These are phyloP conservation scores for Fomitopsis palustris DNA, from an alignment of 1,284 basidiomycete genomes.

Conservation along the genomic window DNA sequence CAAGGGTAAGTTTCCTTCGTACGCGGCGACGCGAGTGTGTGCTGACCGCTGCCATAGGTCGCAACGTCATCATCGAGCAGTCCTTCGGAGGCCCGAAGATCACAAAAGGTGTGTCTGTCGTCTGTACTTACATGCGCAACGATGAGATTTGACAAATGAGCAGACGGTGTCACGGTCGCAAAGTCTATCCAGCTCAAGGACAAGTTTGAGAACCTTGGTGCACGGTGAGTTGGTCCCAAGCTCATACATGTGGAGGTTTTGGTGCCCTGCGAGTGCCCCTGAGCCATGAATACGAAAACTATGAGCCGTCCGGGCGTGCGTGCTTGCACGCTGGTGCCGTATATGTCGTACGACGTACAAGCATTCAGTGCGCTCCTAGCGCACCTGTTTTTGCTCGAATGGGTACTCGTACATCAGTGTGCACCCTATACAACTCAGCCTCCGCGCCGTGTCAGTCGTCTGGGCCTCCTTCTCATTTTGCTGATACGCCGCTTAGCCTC, in stretches of 20 bases:
- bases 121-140: background rate
- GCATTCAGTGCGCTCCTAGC: too few species aligned
- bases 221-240: constrained; percentile 58
- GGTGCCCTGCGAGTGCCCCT: too few species aligned
- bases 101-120: constrained; percentile 70
- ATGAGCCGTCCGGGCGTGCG: too few species aligned
- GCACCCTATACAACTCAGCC: too few species aligned
- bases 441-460: too few species aligned
- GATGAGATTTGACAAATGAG: background rate
- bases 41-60: constrained; percentile 47
- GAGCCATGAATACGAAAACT: too few species aligned
- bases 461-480: background rate
- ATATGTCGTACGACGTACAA: too few species aligned
- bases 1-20: constrained; percentile 60
- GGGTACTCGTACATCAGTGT: too few species aligned
- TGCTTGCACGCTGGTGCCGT: too few species aligned
- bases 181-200: constrained; percentile 94
- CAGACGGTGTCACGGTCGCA: constrained; percentile 97
- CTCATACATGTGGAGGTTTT: too few species aligned
- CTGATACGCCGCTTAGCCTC: constrained; percentile 48
- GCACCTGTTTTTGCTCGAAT: too few species aligned
- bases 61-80: constrained; percentile 99
- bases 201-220: constrained; percentile 99
- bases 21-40: background rate
- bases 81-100: constrained; percentile 97